Evolutionary conservation across 2,329 filamentous ascomycete species (phyloP).

Genomic region (Paraphaeosphaeria minitans): DNA sequence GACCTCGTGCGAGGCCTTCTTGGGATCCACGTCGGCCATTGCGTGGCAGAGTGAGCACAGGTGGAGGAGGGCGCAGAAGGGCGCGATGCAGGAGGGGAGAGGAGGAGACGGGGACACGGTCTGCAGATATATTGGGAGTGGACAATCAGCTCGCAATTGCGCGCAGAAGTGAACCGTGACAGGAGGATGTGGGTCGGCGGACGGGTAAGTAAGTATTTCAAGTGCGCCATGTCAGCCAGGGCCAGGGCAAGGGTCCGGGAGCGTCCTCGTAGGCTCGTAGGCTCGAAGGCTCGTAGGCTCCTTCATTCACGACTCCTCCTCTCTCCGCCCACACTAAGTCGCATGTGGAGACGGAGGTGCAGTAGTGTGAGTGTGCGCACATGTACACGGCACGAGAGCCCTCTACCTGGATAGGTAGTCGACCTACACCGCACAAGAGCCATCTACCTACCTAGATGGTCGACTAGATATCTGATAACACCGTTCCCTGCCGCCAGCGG

Average conservation of each 20-base stretch:
- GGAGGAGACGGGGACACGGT: not conserved
- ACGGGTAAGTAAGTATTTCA: conserved; percentile 33
- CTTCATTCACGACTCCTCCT: no score
- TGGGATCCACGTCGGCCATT: conserved; percentile 33
- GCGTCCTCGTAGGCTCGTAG: conserved; percentile 18
- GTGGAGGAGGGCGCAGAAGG: not conserved
- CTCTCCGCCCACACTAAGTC: no score
- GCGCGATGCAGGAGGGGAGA: not conserved
- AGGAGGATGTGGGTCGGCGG: conserved; percentile 25
- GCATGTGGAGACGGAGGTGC: no score
- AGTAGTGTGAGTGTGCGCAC: no score
- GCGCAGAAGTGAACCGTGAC: conserved; percentile 21
- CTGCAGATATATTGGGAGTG: not conserved
- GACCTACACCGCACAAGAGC: no score
- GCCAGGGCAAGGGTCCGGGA: conserved; percentile 25
- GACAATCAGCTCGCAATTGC: conserved; percentile 13
- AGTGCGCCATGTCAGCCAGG: conserved; percentile 26
- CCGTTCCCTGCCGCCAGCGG: no score
- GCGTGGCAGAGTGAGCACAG: conserved; percentile 1
- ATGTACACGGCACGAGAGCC: no score
- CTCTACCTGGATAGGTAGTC: no score
- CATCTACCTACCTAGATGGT: no score
- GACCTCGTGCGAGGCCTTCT: conserved; percentile 35
- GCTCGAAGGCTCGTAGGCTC: no score
- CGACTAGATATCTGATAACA: not conserved